These are phyloP conservation scores for Aspergillus hortae DNA, from an alignment of 2,329 filamentous ascomycete species.

Conservation along the genomic window DNA sequence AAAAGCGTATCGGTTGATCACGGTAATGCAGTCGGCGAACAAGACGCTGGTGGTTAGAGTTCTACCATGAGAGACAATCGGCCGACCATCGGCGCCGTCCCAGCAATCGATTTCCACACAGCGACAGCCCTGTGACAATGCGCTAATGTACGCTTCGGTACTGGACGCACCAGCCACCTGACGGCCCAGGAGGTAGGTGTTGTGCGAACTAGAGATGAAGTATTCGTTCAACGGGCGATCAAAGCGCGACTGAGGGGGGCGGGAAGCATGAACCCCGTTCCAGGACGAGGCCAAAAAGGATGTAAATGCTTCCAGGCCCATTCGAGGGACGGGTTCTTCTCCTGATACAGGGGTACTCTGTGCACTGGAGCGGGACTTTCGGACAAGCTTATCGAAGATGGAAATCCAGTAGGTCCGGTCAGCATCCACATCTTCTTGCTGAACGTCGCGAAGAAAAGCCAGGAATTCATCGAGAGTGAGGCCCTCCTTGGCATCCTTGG, in stretches of 20 bases:
- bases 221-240: slow-evolving; percentile 92
- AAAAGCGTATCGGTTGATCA: slow-evolving; percentile 94
- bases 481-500: slow-evolving; percentile 57
- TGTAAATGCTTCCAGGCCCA: slow-evolving; percentile 76
- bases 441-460: slow-evolving; percentile 67
- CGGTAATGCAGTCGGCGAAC: slow-evolving; percentile 87
- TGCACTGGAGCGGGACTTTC: slow-evolving; percentile 53
- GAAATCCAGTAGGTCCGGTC: slow-evolving; percentile 66
- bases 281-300: slow-evolving; percentile 71
- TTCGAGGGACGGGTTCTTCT: slow-evolving; percentile 52
- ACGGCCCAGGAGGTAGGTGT: slow-evolving; percentile 89
- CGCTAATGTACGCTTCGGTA: slow-evolving; percentile 89
- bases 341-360: slow-evolving; percentile 41
- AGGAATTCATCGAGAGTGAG: slow-evolving; percentile 73
- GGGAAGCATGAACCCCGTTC: slow-evolving; percentile 64
- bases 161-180: slow-evolving; percentile 89
- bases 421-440: slow-evolving; percentile 70
- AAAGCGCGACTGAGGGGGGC: slow-evolving; percentile 61
- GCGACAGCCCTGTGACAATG: slow-evolving; percentile 82
- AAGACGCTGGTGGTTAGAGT: slow-evolving; percentile 85
- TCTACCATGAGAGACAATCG: slow-evolving; percentile 84
- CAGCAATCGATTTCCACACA: slow-evolving; percentile 98
- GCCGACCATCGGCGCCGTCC: slow-evolving; percentile 85
- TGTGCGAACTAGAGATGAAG: slow-evolving; percentile 97
- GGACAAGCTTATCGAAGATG: slow-evolving; percentile 67